phyloP scores from a whole-genome alignment of 352 stramenopile genomes.

The Pythium volutum region DNA sequence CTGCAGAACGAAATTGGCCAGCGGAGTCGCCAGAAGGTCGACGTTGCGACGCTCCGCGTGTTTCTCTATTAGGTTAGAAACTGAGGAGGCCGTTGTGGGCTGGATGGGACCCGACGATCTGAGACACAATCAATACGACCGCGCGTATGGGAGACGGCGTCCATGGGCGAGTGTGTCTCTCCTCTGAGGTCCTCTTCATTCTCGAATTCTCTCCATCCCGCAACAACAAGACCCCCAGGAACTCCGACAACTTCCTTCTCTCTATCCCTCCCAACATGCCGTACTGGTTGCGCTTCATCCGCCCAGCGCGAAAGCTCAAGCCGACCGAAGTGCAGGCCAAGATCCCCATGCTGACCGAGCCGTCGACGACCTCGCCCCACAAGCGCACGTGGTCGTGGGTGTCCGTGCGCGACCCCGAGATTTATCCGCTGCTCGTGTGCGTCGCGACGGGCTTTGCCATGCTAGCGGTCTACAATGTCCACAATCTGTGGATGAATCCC shows the following conservation, averaged over 20 bases:
- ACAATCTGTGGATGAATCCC: slow-evolving; percentile 33
- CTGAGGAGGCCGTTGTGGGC: too few species aligned
- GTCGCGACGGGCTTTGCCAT: slow-evolving; percentile 25
- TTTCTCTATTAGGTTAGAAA: slow-evolving; percentile 73
- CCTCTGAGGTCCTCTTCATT: neutral
- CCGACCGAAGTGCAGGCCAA: slow-evolving; percentile 36
- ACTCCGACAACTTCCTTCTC: neutral
- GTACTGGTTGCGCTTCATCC: slow-evolving; percentile 28
- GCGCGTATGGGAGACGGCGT: too few species aligned
- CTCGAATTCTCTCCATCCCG: neutral
- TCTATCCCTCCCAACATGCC: slow-evolving; percentile 15
- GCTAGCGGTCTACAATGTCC: slow-evolving; percentile 30
- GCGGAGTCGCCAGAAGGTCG: slow-evolving; percentile 47
- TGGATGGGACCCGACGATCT: slow-evolving; percentile 2
- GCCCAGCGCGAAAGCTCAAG: slow-evolving; percentile 23
- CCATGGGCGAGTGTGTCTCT: too few species aligned
- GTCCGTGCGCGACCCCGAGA: slow-evolving; percentile 34
- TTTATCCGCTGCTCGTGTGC: slow-evolving; percentile 37
- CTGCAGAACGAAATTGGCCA: slow-evolving; percentile 55
- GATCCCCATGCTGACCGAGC: slow-evolving; percentile 35
- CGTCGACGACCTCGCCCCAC: slow-evolving; percentile 5
- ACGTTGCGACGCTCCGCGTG: slow-evolving; percentile 55
- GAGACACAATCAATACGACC: slow-evolving; percentile 3
- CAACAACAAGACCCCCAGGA: neutral
- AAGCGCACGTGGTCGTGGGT: slow-evolving; percentile 30